These are phyloP conservation scores for Blastobotrys mokoenaii DNA, from an alignment of 805 yeast genomes.

Conservation along the genomic window DNA sequence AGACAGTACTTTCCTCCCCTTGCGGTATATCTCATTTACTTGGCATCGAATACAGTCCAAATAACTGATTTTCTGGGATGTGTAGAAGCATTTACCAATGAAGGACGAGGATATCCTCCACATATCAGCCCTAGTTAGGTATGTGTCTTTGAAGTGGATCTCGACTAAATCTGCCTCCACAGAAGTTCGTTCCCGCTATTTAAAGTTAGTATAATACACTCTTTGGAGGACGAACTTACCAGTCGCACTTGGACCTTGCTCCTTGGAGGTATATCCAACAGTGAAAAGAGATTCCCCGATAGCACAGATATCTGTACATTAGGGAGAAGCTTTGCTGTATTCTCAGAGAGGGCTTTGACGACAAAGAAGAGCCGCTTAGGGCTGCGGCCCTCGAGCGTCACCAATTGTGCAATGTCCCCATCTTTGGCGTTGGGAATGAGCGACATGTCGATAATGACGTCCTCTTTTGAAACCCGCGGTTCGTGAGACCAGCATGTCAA, in stretches of 20 bases:
- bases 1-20: slow-evolving; percentile 64
- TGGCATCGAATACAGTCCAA: slow-evolving; percentile 55
- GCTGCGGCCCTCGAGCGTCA: slow-evolving; percentile 24
- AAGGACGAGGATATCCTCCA: slow-evolving; percentile 69
- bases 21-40: slow-evolving; percentile 53
- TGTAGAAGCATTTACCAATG: slow-evolving; percentile 55
- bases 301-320: slow-evolving; percentile 18
- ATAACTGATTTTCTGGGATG: slow-evolving; percentile 56
- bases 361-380: slow-evolving; percentile 22
- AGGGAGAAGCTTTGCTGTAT: slow-evolving; percentile 12
- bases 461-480: slow-evolving; percentile 44
- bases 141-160: slow-evolving; percentile 67
- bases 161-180: slow-evolving; percentile 81
- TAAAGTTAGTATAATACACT: background rate
- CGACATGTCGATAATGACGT: slow-evolving; percentile 53
- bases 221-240: slow-evolving; percentile 12
- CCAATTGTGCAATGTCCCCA: slow-evolving; percentile 69
- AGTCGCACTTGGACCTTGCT: slow-evolving; percentile 52
- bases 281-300: slow-evolving; percentile 15
- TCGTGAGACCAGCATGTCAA: slow-evolving; percentile 53
- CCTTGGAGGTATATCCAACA: slow-evolving; percentile 57
- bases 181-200: slow-evolving; percentile 28
- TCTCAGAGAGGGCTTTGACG: slow-evolving; percentile 16
- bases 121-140: slow-evolving; percentile 84
- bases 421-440: slow-evolving; percentile 46